A percentile compares a stretch with the other conserved stretches of the same genome.
These are phyloP conservation scores for Cladorrhinum sp. DNA, from an alignment of 2,329 filamentous ascomycete species.

Conservation along the genomic window DNA sequence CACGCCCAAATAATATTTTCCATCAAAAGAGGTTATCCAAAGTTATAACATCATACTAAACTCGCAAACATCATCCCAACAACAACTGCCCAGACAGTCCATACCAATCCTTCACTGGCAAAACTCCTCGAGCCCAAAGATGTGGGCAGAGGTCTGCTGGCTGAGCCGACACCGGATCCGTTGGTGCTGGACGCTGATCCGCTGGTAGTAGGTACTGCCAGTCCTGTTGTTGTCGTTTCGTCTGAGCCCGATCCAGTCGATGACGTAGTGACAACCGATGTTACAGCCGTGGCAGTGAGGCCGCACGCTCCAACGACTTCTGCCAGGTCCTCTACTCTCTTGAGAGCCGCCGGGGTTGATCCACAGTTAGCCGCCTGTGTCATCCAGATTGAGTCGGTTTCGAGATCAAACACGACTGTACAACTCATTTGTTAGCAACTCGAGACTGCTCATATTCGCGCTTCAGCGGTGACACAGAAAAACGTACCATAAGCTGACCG, in stretches of 20 bases:
- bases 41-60: background rate
- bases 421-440: background rate
- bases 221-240: slow-evolving; percentile 1
- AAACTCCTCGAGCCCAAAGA: background rate
- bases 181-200: background rate
- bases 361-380: slow-evolving; percentile 52
- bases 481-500: slow-evolving; percentile 51
- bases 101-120: background rate
- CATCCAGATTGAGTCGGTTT: slow-evolving; percentile 46
- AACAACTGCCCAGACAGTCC: background rate
- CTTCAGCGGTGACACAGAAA: background rate
- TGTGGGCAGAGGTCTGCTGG: background rate
- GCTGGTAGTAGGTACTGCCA: background rate
- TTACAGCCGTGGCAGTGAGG: slow-evolving; percentile 3
- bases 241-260: background rate
- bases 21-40: background rate
- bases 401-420: slow-evolving; percentile 49
- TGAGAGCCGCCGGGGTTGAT: slow-evolving; percentile 41
- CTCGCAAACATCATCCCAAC: background rate
- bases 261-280: slow-evolving; percentile 10
- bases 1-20: background rate
- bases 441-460: background rate
- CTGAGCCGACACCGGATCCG: background rate
- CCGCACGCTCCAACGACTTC: slow-evolving; percentile 27
- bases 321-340: slow-evolving; percentile 29